Percentiles rank a stretch among this genome's conserved stretches.
Conservation (phyloP, 108 stramenopile species). For the Cyclotella baltica region DNA sequence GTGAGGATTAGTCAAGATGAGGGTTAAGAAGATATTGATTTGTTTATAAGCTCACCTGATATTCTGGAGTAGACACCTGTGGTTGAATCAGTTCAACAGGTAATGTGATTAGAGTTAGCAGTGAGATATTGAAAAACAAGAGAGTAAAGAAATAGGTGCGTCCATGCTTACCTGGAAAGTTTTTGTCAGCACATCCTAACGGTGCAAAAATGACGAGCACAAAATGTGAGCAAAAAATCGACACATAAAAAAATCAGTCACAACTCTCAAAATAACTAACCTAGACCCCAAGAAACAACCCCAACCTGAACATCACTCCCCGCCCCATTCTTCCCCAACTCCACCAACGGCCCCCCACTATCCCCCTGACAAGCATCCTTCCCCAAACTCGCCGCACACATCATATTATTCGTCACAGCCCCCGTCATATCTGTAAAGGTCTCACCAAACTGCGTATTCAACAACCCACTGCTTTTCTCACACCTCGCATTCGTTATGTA, state of each 20-base stretch:
- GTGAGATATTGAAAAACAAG: background rate
- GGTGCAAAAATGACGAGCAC: background rate
- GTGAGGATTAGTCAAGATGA: slow-evolving; percentile 48
- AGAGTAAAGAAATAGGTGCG: background rate
- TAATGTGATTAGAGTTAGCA: background rate
- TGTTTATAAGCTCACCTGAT: no score
- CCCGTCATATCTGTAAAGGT: slow-evolving; percentile 22
- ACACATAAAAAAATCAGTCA: background rate
- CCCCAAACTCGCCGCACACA: slow-evolving; percentile 35
- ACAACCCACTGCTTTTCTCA: slow-evolving; percentile 15
- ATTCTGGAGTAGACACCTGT: background rate
- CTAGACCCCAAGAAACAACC: slow-evolving; percentile 49
- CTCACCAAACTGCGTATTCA: slow-evolving; percentile 5
- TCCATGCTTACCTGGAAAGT: slow-evolving; percentile 65
- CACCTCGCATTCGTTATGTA: slow-evolving; percentile 37
- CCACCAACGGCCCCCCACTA: slow-evolving; percentile 32
- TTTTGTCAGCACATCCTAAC: slow-evolving; percentile 34
- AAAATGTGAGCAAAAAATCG: background rate
- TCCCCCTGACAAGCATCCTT: slow-evolving; percentile 46
- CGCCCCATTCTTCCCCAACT: slow-evolving; percentile 21
- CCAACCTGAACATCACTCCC: slow-evolving; percentile 50
- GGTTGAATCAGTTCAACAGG: background rate
- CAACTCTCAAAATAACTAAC: slow-evolving; percentile 12
- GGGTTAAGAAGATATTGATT: background rate
- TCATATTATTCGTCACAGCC: slow-evolving; percentile 39